phyloP scores from a whole-genome alignment of 208 protist species.

The Acanthamoeba sp. region DNA sequence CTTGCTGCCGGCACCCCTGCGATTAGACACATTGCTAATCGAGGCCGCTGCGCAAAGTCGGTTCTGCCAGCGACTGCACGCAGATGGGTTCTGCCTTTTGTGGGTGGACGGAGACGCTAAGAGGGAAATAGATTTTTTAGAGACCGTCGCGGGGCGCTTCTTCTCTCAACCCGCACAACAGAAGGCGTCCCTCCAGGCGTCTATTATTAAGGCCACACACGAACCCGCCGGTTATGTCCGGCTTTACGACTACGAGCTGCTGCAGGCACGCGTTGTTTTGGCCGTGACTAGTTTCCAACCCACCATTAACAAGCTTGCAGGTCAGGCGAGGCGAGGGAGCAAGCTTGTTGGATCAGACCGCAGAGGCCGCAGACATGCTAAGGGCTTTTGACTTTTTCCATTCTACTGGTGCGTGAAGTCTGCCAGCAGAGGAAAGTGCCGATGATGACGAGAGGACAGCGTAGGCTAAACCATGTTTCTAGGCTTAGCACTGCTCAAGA shows the following conservation, averaged over 20 bases:
- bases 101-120: background rate
- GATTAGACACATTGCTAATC: background rate
- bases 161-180: background rate
- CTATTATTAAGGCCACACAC: background rate
- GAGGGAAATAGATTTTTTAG: background rate
- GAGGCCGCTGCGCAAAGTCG: background rate
- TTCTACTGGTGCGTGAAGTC: background rate
- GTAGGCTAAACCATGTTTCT: background rate
- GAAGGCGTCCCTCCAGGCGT: background rate
- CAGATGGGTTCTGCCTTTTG: background rate
- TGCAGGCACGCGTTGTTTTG: background rate
- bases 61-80: background rate
- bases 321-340: too few relatives aligned
- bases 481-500: background rate
- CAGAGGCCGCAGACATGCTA: background rate
- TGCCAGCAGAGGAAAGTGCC: background rate
- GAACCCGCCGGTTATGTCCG: background rate
- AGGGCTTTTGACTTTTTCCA: background rate
- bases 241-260: slow-evolving; percentile 4
- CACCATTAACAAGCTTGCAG: background rate
- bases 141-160: background rate
- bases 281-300: background rate
- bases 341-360: too few relatives aligned
- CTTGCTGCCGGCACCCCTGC: too few relatives aligned
- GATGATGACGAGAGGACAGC: too few relatives aligned